Conservation (phyloP, 345 rosid species). For the Turnera subulata region DNA sequence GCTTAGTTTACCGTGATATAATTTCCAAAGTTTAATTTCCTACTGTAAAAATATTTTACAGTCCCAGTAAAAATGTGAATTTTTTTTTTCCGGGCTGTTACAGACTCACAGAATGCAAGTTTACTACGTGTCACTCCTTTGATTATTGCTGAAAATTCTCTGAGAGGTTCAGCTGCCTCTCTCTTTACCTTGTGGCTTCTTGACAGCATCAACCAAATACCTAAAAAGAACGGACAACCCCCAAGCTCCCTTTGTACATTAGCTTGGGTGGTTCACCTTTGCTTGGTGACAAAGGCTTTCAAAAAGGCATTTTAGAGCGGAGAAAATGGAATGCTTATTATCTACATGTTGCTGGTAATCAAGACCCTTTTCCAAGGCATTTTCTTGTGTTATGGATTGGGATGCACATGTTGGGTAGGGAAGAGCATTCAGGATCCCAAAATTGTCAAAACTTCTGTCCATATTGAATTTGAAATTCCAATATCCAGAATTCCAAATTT, state of each 20-base stretch:
- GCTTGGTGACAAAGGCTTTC: conserved; percentile 38
- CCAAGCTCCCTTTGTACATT: conserved; percentile 49
- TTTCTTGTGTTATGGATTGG: conserved; percentile 34
- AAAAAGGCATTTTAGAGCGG: conserved; percentile 26
- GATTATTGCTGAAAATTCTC: conserved; percentile 50
- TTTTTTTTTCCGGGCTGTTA: background rate
- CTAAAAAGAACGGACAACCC: background rate
- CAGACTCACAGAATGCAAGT: conserved; percentile 3
- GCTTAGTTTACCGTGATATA: too few relatives aligned
- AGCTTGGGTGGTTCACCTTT: conserved; percentile 71
- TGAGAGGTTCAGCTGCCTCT: conserved; percentile 70
- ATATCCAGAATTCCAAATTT: too few relatives aligned
- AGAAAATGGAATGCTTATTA: conserved; percentile 46
- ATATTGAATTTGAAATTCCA: too few relatives aligned
- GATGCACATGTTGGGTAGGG: conserved; percentile 44
- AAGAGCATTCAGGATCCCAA: too few relatives aligned
- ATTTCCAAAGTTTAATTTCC: too few relatives aligned
- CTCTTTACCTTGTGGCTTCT: conserved; percentile 67
- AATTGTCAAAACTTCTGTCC: too few relatives aligned
- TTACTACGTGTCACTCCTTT: conserved; percentile 14
- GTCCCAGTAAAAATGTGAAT: too few relatives aligned
- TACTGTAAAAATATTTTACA: too few relatives aligned
- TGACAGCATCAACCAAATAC: conserved; percentile 18
- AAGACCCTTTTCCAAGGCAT: conserved; percentile 36
- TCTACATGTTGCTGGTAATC: conserved; percentile 41